These are phyloP conservation scores for Camellia sinensis DNA, from an alignment of 148 eudicot genomes.

Conservation along the genomic window DNA sequence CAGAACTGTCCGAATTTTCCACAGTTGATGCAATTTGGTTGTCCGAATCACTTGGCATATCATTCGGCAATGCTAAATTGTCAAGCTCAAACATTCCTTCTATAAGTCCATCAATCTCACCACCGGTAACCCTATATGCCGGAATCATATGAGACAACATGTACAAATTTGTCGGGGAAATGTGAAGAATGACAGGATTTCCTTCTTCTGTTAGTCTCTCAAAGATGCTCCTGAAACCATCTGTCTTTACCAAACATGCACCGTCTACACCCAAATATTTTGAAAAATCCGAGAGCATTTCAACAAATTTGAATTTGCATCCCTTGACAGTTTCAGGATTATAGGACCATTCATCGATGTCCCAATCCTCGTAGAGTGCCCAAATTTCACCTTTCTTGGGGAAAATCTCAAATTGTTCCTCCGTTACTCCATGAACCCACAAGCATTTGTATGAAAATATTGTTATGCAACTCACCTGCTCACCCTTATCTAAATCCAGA, in stretches of 20 bases:
- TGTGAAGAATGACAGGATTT: slow-evolving; percentile 21
- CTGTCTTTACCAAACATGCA: slow-evolving; percentile 26
- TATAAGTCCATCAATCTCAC: slow-evolving; percentile 31
- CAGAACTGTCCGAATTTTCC: slow-evolving; percentile 20
- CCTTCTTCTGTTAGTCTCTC: slow-evolving; percentile 25
- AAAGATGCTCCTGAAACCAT: slow-evolving; percentile 29
- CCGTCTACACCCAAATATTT: slow-evolving; percentile 25
- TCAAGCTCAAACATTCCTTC: slow-evolving; percentile 41
- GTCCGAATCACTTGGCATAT: slow-evolving; percentile 13
- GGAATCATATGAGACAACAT: slow-evolving; percentile 54
- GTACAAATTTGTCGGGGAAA: slow-evolving; percentile 35
- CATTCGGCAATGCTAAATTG: slow-evolving; percentile 27
- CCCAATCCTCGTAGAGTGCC: slow-evolving; percentile 59
- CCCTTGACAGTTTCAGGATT: slow-evolving; percentile 39
- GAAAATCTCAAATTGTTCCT: slow-evolving; percentile 43
- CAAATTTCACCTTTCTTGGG: slow-evolving; percentile 62
- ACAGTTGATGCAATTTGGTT: slow-evolving; percentile 10
- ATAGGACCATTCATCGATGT: slow-evolving; percentile 46
- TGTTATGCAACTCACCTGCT: slow-evolving; percentile 4
- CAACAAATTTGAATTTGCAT: slow-evolving; percentile 41
- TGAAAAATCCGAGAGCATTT: slow-evolving; percentile 38
- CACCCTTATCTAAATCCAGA: slow-evolving; percentile 25
- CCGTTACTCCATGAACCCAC: slow-evolving; percentile 27
- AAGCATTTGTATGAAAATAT: slow-evolving; percentile 28
- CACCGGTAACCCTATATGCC: slow-evolving; percentile 34